Evolutionary conservation across 805 yeast genomes (phyloP).

Genomic region (Metschnikowia gelsemii): DNA sequence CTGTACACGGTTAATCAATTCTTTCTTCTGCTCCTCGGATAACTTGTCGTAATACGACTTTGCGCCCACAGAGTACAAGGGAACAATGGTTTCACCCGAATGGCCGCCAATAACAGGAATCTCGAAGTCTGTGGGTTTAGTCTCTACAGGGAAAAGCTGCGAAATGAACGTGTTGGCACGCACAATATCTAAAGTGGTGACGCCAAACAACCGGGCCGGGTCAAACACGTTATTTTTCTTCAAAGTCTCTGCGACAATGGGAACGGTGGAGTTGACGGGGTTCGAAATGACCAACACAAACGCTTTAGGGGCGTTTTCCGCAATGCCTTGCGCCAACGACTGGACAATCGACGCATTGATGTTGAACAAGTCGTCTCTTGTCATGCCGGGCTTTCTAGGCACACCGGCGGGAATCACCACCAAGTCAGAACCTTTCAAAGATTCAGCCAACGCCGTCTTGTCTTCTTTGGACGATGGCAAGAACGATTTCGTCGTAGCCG

Average conservation of each 20-base stretch:
- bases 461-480: conserved; percentile 57
- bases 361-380: conserved; percentile 84
- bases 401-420: conserved; percentile 80
- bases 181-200: conserved; percentile 83
- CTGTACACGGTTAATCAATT: conserved; percentile 44
- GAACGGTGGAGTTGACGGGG: conserved; percentile 93
- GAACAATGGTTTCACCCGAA: conserved; percentile 93
- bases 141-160: conserved; percentile 45
- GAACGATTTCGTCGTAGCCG: conserved; percentile 56
- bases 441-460: conserved; percentile 43
- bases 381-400: conserved; percentile 94
- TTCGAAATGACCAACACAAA: conserved; percentile 81
- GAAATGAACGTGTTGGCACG: conserved; percentile 82
- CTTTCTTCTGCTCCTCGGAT: conserved; percentile 33
- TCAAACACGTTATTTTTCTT: conserved; percentile 65
- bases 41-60: conserved; percentile 36
- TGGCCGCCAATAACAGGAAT: conserved; percentile 91
- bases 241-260: conserved; percentile 80
- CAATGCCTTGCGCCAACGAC: conserved; percentile 72
- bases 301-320: conserved; percentile 69
- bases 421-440: conserved; percentile 47
- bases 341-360: conserved; percentile 81
- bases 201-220: conserved; percentile 78
- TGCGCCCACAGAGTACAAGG: conserved; percentile 59
- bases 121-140: conserved; percentile 52